Conservation (phyloP, 163 green algal species). For the Prototheca wickerhamii region DNA sequence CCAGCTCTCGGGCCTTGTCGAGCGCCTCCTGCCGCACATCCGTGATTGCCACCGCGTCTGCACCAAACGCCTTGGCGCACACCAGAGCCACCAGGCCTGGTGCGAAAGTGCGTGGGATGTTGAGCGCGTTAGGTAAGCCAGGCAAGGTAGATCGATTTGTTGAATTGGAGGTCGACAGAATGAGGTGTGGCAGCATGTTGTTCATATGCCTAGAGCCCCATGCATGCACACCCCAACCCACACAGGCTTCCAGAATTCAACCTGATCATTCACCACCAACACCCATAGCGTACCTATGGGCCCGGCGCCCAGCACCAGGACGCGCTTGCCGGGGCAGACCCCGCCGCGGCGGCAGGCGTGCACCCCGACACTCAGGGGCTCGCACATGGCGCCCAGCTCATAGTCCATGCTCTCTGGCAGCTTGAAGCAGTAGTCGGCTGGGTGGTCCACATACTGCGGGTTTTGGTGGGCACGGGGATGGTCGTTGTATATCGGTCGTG, state of each 20-base stretch:
- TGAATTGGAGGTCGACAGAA: too few relatives aligned
- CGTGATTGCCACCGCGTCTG: constrained; percentile 35
- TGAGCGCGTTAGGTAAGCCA: background rate
- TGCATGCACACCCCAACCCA: background rate
- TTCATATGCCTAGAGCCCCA: background rate
- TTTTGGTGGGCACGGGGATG: background rate
- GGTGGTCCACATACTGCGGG: constrained; percentile 48
- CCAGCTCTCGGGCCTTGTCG: constrained; percentile 35
- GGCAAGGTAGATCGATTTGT: too few relatives aligned
- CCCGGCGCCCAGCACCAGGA: constrained; percentile 54
- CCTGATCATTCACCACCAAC: background rate
- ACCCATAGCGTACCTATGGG: constrained; percentile 40
- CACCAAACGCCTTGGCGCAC: constrained; percentile 42
- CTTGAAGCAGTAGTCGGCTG: constrained; percentile 50
- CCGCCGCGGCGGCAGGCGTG: constrained; percentile 49
- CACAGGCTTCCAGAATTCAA: too few relatives aligned
- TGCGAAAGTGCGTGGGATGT: background rate
- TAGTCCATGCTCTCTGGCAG: constrained; percentile 38
- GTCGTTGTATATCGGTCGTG: background rate
- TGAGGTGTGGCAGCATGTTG: background rate
- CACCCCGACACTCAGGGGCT: constrained; percentile 57
- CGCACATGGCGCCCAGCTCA: constrained; percentile 58
- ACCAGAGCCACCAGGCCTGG: constrained; percentile 50
- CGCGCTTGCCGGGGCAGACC: constrained; percentile 39
- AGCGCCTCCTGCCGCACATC: constrained; percentile 40